These are phyloP conservation scores for Castanea mollissima DNA, from an alignment of 306 rosid genomes.

Conservation along the genomic window DNA sequence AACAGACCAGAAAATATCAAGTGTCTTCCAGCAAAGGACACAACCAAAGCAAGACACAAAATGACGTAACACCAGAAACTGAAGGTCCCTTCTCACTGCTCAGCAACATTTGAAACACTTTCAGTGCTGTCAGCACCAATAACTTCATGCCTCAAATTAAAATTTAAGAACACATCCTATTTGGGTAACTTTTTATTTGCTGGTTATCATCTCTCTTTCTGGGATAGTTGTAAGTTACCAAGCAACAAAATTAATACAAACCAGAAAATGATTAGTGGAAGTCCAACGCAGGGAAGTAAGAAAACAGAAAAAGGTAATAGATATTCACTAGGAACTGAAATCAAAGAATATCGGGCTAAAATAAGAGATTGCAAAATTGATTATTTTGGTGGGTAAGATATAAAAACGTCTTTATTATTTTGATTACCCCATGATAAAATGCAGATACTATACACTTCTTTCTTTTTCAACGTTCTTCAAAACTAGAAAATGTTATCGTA, in stretches of 20 bases:
- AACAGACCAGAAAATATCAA: background rate
- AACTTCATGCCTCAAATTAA: background rate
- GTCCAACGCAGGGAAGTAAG: background rate
- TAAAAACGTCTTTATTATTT: background rate
- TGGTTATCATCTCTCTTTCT: background rate
- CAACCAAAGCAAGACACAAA: background rate
- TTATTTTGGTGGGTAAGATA: background rate
- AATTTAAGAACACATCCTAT: background rate
- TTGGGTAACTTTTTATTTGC: background rate
- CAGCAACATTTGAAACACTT: background rate
- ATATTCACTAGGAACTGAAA: background rate
- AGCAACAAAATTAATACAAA: background rate
- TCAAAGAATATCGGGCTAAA: background rate
- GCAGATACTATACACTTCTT: conserved; percentile 1
- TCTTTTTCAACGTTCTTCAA: background rate
- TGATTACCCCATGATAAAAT: background rate
- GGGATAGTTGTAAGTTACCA: background rate
- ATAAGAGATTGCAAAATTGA: background rate
- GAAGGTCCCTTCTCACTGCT: background rate
- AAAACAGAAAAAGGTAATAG: background rate
- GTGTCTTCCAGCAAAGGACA: background rate
- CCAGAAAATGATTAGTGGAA: background rate
- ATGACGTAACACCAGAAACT: background rate
- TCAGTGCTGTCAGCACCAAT: background rate
- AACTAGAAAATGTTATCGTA: background rate